A percentile compares a stretch with the other conserved stretches of the same genome.
Conservation (phyloP, 352 stramenopile species). For the Pythium grandisporangium region DNA sequence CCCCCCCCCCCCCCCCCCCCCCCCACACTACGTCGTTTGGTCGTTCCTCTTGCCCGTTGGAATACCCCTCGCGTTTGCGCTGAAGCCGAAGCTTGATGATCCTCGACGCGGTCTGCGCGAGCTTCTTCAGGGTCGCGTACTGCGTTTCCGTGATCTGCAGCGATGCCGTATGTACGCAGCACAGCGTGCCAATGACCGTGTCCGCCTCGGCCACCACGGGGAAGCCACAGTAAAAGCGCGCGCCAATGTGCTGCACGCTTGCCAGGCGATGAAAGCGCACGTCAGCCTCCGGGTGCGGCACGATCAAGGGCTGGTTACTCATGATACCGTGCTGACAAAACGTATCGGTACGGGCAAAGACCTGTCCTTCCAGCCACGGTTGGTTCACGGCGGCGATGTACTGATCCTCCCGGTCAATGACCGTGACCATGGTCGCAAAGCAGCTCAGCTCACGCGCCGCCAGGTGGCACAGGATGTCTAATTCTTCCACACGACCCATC, state of each 20-base stretch:
- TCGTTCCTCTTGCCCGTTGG: no score
- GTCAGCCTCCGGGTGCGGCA: constrained; percentile 47
- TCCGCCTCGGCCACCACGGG: constrained; percentile 27
- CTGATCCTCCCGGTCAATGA: constrained; percentile 34
- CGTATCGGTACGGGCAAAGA: constrained; percentile 29
- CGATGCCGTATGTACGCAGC: constrained; percentile 34
- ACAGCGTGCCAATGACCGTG: constrained; percentile 47
- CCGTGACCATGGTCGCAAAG: constrained; percentile 41
- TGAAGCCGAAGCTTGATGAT: constrained; percentile 7
- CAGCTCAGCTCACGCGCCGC: constrained; percentile 45
- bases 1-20: no score
- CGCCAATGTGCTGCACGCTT: constrained; percentile 10
- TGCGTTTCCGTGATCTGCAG: constrained; percentile 40
- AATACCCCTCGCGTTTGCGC: no score
- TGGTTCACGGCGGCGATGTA: constrained; percentile 35
- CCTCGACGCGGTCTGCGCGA: constrained; percentile 21
- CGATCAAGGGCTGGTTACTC: constrained; percentile 37
- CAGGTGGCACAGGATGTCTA: constrained; percentile 58
- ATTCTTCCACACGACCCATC: constrained; percentile 31
- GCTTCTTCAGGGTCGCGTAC: constrained; percentile 35
- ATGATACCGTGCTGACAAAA: constrained; percentile 62
- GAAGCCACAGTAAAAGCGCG: constrained; percentile 70
- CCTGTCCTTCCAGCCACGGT: constrained; percentile 15
- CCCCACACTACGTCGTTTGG: no score
- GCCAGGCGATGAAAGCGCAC: constrained; percentile 33